phyloP scores from a whole-genome alignment of 2,329 filamentous ascomycete genomes.

The Aspergillus sojae region DNA sequence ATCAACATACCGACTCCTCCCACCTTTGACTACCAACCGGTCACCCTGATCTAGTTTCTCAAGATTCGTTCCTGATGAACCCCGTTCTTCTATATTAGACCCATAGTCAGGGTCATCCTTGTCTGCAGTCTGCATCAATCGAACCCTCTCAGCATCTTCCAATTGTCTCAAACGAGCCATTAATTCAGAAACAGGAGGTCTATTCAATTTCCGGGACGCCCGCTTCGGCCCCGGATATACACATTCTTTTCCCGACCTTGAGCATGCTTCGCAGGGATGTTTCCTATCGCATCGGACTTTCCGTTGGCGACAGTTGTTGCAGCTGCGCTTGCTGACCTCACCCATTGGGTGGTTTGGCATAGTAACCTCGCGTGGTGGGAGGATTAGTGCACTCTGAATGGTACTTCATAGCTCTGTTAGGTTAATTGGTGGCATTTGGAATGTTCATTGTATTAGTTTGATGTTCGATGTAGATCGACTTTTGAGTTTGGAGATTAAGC shows the following conservation, averaged over 20 bases:
- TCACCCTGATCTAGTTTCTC: background rate
- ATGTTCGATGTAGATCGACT: background rate
- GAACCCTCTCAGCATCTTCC: slow-evolving; percentile 11
- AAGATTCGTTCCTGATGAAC: background rate
- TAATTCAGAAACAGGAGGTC: slow-evolving; percentile 23
- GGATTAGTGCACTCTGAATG: background rate
- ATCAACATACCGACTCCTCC: slow-evolving; percentile 19
- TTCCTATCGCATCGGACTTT: slow-evolving; percentile 38
- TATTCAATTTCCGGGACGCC: slow-evolving; percentile 21
- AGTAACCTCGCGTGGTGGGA: background rate
- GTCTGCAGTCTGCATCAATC: background rate
- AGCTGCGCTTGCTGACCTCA: slow-evolving; percentile 21
- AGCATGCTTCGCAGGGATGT: slow-evolving; percentile 29
- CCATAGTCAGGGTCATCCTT: background rate
- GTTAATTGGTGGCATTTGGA: background rate
- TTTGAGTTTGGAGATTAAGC: background rate
- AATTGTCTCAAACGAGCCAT: slow-evolving; percentile 18
- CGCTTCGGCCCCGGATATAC: slow-evolving; percentile 21
- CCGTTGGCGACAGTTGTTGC: slow-evolving; percentile 32
- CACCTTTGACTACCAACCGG: slow-evolving; percentile 6
- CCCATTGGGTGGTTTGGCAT: background rate
- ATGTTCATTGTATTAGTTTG: background rate
- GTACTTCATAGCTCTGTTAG: background rate
- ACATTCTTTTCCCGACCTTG: slow-evolving; percentile 19
- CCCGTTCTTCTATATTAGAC: background rate